Percentiles rank a stretch among this genome's conserved stretches.
Evolutionary conservation across 208 protist species (phyloP).

Genomic region (Wallacemonas collosoma): DNA sequence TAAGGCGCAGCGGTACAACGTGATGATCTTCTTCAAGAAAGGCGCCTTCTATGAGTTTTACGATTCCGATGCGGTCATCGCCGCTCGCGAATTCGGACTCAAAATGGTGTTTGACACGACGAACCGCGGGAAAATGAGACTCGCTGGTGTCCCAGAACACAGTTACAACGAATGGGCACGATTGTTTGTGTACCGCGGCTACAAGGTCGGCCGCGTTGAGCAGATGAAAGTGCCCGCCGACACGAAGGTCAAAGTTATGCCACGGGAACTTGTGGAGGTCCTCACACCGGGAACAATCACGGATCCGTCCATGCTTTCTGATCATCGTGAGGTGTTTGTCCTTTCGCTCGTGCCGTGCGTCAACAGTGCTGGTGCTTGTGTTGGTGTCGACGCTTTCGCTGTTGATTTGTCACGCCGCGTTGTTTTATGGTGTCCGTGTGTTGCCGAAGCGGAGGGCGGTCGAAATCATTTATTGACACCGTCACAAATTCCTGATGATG

Average conservation of each 20-base stretch:
- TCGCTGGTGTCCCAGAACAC: constrained; percentile 93
- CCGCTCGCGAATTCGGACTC: constrained; percentile 91
- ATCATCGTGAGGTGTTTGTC: constrained; percentile 70
- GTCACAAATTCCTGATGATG: constrained; percentile 17
- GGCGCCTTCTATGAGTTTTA: constrained; percentile 97
- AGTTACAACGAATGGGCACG: constrained; percentile 90
- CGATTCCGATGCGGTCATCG: constrained; percentile 93
- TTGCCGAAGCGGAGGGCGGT: background rate
- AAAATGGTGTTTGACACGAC: constrained; percentile 90
- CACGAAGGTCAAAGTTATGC: constrained; percentile 67
- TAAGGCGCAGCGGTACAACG: constrained; percentile 91
- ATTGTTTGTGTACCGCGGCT: constrained; percentile 93
- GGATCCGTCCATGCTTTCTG: constrained; percentile 82
- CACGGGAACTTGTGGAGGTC: constrained; percentile 86
- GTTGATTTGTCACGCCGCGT: constrained; percentile 83
- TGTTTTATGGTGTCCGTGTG: constrained; percentile 66
- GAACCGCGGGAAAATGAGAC: constrained; percentile 91
- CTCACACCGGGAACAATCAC: constrained; percentile 93
- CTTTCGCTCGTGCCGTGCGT: constrained; percentile 48
- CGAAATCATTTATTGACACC: background rate
- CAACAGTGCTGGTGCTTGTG: background rate
- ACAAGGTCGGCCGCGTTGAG: constrained; percentile 94
- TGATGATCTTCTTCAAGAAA: constrained; percentile 97
- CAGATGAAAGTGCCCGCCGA: constrained; percentile 80
- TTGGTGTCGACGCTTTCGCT: constrained; percentile 69